Conservation (phyloP, 805 yeast genomes). For the Candida oleophila region DNA sequence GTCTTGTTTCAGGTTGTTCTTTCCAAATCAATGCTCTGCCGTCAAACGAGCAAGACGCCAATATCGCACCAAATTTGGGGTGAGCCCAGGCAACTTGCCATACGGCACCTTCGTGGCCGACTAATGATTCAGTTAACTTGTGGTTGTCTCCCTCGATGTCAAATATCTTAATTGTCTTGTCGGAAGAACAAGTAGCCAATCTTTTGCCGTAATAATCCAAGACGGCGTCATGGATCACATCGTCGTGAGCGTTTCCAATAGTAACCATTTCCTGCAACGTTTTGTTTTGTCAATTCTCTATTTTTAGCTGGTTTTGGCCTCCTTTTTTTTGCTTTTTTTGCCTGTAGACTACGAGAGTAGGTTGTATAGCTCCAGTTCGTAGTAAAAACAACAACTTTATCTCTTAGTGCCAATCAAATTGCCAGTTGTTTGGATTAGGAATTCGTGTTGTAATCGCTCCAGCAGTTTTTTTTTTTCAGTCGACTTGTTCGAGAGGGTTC, state of each 20-base stretch:
- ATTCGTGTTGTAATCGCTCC: neutral
- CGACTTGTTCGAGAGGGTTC: too few species aligned
- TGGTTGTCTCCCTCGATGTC: conserved; percentile 81
- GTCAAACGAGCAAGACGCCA: conserved; percentile 94
- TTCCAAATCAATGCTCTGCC: conserved; percentile 95
- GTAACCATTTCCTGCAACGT: conserved; percentile 59
- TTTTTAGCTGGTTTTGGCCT: too few species aligned
- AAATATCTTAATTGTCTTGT: conserved; percentile 91
- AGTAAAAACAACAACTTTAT: neutral
- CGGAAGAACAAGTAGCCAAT: conserved; percentile 94
- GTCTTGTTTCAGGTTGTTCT: conserved; percentile 73
- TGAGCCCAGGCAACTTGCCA: conserved; percentile 99
- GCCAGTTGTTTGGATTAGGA: neutral
- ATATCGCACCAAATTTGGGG: conserved; percentile 92
- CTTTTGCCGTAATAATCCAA: conserved; percentile 95
- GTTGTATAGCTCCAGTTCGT: neutral
- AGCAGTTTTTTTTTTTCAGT: neutral
- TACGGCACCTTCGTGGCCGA: conserved; percentile 97
- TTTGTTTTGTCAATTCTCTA: too few species aligned
- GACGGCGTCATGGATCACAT: conserved; percentile 93
- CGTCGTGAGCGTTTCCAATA: conserved; percentile 88
- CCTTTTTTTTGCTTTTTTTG: neutral
- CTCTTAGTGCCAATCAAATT: neutral
- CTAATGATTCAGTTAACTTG: conserved; percentile 76
- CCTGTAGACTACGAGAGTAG: neutral